phyloP scores from a whole-genome alignment of 2,329 filamentous ascomycete genomes.

The Aureobasidium sp. region DNA sequence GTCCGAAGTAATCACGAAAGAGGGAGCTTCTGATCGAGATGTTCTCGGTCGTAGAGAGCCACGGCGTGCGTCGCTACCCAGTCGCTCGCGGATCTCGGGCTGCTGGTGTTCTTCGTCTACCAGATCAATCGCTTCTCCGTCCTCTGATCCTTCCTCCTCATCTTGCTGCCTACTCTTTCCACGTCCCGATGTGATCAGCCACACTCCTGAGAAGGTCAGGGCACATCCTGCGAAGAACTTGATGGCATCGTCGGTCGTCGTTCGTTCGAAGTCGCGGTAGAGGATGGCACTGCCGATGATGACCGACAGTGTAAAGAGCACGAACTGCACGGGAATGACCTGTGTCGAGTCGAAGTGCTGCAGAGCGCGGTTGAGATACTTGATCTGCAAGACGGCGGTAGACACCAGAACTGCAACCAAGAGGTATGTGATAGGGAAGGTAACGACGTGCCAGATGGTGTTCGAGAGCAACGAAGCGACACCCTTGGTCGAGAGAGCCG shows the following conservation, averaged over 20 bases:
- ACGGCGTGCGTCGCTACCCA: conserved; percentile 12
- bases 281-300: conserved; percentile 89
- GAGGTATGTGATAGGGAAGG: conserved; percentile 84
- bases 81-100: conserved; percentile 20
- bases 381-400: conserved; percentile 93
- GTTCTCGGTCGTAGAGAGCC: not conserved
- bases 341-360: conserved; percentile 95
- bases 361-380: conserved; percentile 83
- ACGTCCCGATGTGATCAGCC: conserved; percentile 85
- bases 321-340: conserved; percentile 96
- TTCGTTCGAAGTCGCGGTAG: conserved; percentile 89
- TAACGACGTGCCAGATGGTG: conserved; percentile 78
- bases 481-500: conserved; percentile 92
- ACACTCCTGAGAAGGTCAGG: conserved; percentile 93
- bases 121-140: conserved; percentile 34
- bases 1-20: conserved; percentile 17
- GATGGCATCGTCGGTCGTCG: conserved; percentile 59
- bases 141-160: conserved; percentile 26
- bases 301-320: conserved; percentile 90
- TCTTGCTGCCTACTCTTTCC: conserved; percentile 49
- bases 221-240: conserved; percentile 89
- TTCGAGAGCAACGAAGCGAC: conserved; percentile 92
- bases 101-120: conserved; percentile 28
- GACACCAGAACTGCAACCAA: conserved; percentile 69
- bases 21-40: conserved; percentile 15